Evolutionary conservation across 2,329 filamentous ascomycete genomes (phyloP), one percentile per base, ranked within the genome.

Genomic region (Ophiostoma angusticollis): DNA sequence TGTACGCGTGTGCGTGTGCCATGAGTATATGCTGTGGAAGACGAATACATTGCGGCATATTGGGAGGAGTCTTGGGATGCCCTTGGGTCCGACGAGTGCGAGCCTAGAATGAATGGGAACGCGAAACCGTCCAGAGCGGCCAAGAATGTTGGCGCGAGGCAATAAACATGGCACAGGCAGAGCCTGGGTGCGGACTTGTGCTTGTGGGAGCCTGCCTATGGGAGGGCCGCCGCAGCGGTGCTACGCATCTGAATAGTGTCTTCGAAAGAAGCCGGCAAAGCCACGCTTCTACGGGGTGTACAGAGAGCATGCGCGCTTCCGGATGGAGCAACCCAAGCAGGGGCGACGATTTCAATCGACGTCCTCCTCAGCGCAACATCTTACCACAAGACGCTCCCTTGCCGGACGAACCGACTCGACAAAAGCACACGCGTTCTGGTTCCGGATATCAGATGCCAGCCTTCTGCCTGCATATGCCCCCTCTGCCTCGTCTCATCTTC

Each of bases 171-270:
- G n/a, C n/a, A n/a, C n/a, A n/a, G n/a, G n/a, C n/a, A n/a, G n/a
- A n/a, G n/a, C n/a, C n/a, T n/a, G n/a, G n/a, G n/a, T n/a, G n/a
- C n/a, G n/a, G n/a, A n/a, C n/a, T n/a, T n/a, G n/a, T n/a, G n/a
- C 13, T 32, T 32, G 36, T 32, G 23, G n/a, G 29, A 27, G 29
- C 24, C 4, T 34, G 23, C 31, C 19, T 29, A 24, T 31, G 22
- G 13, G 18, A 28, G 13, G 23, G 23, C 14, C 33, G 23, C 31
- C 30, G 30, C 9, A 14, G 28, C 24, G 21, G 40, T 31, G 25
- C 23, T 39, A 29, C 40, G 25, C 40, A 31, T 35, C 31, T 16
- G n/a, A 12, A 27, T 38, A 23, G 24, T 28, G 23, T 30, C 38
- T 30, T 23, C 16, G 34, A 21, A 24, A 30, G 28, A 14, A 11